Conservation (phyloP, 2,329 filamentous ascomycete genomes). For the Hypocreales sp. region DNA sequence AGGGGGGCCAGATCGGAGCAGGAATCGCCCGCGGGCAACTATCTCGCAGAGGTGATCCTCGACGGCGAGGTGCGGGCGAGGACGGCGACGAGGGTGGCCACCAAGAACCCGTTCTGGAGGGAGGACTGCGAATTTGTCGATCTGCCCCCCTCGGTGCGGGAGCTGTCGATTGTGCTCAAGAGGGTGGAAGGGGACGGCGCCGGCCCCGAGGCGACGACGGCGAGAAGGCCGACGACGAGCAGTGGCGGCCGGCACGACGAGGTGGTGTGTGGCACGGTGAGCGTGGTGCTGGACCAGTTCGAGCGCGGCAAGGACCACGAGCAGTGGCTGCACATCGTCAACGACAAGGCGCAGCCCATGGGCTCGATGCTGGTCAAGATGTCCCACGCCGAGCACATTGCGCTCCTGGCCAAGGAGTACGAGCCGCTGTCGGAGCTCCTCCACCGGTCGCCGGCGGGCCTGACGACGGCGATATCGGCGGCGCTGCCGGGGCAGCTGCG, state of each 20-base stretch:
- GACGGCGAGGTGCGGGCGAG: conserved; percentile 67
- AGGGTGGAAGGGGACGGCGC: conserved; percentile 31
- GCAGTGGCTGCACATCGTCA: conserved; percentile 73
- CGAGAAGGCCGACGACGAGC: conserved; percentile 11
- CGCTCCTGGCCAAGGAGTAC: conserved; percentile 78
- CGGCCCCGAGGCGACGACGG: conserved; percentile 17
- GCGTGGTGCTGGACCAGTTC: conserved; percentile 65
- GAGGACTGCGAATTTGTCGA: conserved; percentile 68
- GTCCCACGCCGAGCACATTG: conserved; percentile 75
- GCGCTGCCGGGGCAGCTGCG: conserved; percentile 65
- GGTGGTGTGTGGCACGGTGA: conserved; percentile 53
- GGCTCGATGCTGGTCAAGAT: conserved; percentile 77
- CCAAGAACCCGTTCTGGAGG: conserved; percentile 65
- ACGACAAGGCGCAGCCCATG: conserved; percentile 59
- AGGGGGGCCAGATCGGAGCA: conserved; percentile 9
- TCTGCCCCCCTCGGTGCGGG: conserved; percentile 52
- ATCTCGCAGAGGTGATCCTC: conserved; percentile 64
- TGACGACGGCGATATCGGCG: conserved; percentile 74
- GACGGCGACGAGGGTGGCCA: conserved; percentile 56
- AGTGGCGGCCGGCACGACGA: conserved; percentile 27
- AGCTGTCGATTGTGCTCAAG: conserved; percentile 58
- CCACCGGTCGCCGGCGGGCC: conserved; percentile 66
- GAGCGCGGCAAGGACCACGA: conserved; percentile 66
- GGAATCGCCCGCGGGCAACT: conserved; percentile 46
- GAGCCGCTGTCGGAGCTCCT: conserved; percentile 66